Base-by-base conservation (phyloP, 495 filamentous ascomycete genomes). In the Penicillium desertorum region DNA sequence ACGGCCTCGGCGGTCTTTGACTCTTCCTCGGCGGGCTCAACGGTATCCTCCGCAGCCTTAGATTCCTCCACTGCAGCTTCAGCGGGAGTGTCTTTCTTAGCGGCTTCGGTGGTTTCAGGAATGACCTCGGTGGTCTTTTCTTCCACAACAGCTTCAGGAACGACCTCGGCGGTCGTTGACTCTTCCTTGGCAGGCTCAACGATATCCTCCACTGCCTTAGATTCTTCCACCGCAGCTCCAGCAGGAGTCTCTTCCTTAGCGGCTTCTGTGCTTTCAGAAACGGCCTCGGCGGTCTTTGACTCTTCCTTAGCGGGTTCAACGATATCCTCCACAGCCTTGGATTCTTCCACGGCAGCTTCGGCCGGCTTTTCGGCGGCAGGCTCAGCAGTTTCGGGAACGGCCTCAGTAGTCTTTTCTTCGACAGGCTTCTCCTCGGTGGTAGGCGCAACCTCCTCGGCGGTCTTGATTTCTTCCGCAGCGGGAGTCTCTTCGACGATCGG, bases 21-120 rank as follows among this genome's bases (percentile, higher is more conserved):
- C 14, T 46, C 27, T 14, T 46, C 45, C 45, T 46, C 14, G 16
- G 34, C 42, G 6, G 56, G 25, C 11, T 51, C 51, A 17, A 45
- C 51, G 56, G 55, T 42, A 46, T 66, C 66, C 34, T 25, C 23
- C 23, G 0, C 8, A 20, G 41, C 14, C 34, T 37, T 37, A n/a
- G 56, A 4, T 44, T 61, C 51, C 20, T 71, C 63, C 11, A 39
- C 30, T 10, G 55, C 37, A 5, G 60, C 10, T 36, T 61, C 45
- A 14, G 49, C 34, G 16, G 23, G 17, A 8, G 48, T 30, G 16
- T 47, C 16, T 16, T 51, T 23, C 6, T 41, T 30, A 16, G 22
- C 36, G 29, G 36, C 6, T 11, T 43, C 17, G 3, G 47, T 19
- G 17, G 19, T 22, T 23, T 36, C 47, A 23, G 47, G 19, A 48